A percentile compares a stretch with the other conserved stretches of the same genome.
Conservation (phyloP, 2,329 filamentous ascomycete species). For the Ceratocystis lukuohia region DNA sequence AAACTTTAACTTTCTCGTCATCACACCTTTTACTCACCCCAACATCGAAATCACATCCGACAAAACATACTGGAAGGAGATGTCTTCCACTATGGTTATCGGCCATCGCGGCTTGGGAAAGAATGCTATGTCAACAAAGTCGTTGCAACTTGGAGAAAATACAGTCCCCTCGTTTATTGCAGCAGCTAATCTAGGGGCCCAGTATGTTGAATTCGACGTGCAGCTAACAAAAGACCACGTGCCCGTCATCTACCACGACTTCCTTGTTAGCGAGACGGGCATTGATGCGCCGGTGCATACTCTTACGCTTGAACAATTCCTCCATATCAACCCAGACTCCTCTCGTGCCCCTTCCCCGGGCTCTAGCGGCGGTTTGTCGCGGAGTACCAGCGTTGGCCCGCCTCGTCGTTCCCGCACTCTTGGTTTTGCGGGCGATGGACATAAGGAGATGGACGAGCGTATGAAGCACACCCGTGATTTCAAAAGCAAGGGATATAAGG, state of each 20-base stretch:
- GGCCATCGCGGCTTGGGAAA: constrained; percentile 71
- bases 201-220: constrained; percentile 70
- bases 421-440: constrained; percentile 34
- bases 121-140: constrained; percentile 70
- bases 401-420: constrained; percentile 41
- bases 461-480: constrained; percentile 97
- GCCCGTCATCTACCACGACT: constrained; percentile 97
- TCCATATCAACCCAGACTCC: constrained; percentile 60
- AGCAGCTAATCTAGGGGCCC: constrained; percentile 78
- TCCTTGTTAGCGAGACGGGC: constrained; percentile 91
- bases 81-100: constrained; percentile 73
- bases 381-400: constrained; percentile 31
- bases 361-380: constrained; percentile 18
- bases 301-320: constrained; percentile 85
- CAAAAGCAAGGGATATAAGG: constrained; percentile 90
- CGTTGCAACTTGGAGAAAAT: constrained; percentile 89
- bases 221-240: constrained; percentile 98
- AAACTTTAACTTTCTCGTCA: constrained; percentile 92
- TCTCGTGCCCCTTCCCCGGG: constrained; percentile 15
- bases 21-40: constrained; percentile 86
- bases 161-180: constrained; percentile 93
- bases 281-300: constrained; percentile 95
- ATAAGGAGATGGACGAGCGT: constrained; percentile 50
- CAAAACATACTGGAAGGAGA: constrained; percentile 92
- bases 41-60: constrained; percentile 85